Evolutionary conservation across 768 basidiomycete species (phyloP), one percentile per base, ranked within the genome.

Genomic region (Pleurotus salmoneostramineus): DNA sequence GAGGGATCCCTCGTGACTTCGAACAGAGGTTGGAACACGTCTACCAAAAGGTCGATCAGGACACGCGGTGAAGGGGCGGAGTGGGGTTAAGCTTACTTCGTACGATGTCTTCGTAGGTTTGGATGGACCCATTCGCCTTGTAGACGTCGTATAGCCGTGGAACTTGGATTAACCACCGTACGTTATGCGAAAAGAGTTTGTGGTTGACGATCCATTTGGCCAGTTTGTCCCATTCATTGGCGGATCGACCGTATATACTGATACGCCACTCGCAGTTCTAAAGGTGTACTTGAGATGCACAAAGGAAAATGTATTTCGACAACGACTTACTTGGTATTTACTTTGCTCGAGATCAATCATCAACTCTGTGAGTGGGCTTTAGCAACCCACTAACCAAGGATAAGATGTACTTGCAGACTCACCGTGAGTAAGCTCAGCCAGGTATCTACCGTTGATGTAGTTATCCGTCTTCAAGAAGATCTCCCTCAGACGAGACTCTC

Each of bases 401-500:
- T 2, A 51, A 35, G 34, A 35, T 50, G n/a, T 43, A 54, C 27
- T 32, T 31, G 6, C 21, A 21, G 6, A 58, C 73, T 3, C 55
- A 92, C 95, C 94, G 74, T 86, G 85, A 0, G 96, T 98, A 43
- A 98, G 74, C 67, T 98, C 97, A 6, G 97, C 97, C 27, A 99
- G 79, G 69, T 99, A 99, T 47, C 88, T 79, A 2, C 97, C 97
- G 63, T 93, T 72, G 54, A 98, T 91, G 60, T 85, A 87, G 68
- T 99, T 99, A 68, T 99, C 97, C 1, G 95, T 97, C 77, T 99
- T 99, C 60, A 99, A 71, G 77, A 99, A 99, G 63, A 99, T 98
- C 72, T 99, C 97, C 47, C 97, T 79, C 61, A 99, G 73, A 34
- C 97, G 78, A 3, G 92, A 95, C 72, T 98, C 95, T 58, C 97